Conservation (phyloP, 805 yeast genomes). For the Osmozyma mogii region DNA sequence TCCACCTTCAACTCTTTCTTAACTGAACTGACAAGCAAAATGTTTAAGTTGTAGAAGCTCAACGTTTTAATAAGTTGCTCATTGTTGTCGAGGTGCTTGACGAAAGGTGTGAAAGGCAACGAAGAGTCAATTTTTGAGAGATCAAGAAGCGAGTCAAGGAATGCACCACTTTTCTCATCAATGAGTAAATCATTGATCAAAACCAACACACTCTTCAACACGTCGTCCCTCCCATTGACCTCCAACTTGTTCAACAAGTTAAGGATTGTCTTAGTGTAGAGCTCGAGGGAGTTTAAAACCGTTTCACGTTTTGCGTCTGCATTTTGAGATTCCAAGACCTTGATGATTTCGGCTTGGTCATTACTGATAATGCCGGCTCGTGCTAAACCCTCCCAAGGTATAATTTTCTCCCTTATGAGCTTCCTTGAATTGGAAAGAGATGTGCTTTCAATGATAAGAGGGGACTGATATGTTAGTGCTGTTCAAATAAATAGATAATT, state of each 20-base stretch:
- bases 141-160: constrained; percentile 32
- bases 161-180: constrained; percentile 27
- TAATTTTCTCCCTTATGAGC: constrained; percentile 67
- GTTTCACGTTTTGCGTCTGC: constrained; percentile 34
- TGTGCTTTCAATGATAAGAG: constrained; percentile 51
- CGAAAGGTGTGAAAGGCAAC: constrained; percentile 47
- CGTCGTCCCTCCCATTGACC: constrained; percentile 47
- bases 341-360: constrained; percentile 59
- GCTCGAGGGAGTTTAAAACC: constrained; percentile 36
- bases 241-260: constrained; percentile 43
- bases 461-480: constrained; percentile 20
- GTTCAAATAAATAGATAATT: no score
- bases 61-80: constrained; percentile 55
- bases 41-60: constrained; percentile 45
- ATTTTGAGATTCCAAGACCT: constrained; percentile 43
- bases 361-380: constrained; percentile 61
- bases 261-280: constrained; percentile 48
- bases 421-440: constrained; percentile 57
- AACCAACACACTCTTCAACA: constrained; percentile 56
- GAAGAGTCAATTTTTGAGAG: constrained; percentile 34
- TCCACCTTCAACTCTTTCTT: constrained; percentile 18
- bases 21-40: constrained; percentile 32
- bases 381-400: constrained; percentile 89
- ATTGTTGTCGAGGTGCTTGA: constrained; percentile 41
- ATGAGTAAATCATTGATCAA: constrained; percentile 50